Evolutionary conservation across 257 asterid genomes (phyloP), one percentile per base, ranked within the genome.

Genomic region (Jasminum sambac): DNA sequence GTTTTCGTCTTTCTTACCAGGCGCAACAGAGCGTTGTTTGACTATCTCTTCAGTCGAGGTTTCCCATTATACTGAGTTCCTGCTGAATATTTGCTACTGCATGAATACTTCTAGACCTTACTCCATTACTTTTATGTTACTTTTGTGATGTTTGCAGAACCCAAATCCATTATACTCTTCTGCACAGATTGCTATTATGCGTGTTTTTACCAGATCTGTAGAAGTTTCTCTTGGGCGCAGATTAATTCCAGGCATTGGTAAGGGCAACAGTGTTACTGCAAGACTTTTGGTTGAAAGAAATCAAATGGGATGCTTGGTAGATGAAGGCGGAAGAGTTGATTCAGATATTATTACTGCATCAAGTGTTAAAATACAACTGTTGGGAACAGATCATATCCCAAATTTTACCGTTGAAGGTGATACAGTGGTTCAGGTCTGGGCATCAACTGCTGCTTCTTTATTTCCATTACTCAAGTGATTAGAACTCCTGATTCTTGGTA

Each of bases 21-120:
- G 89, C 59, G 75, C 81, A 25, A 80, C 74, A 69, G 89, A 87
- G 73, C 89, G 92, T 59, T 74, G 84, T 70, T 89, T 78, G 64
- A 80, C 75, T 42, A 80, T 87, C 65, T 82, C 82, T 79, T 78
- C 89, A 1, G 43, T 80, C 63, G 92, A 84, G 86, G 92, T 87
- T 69, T 71, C 19, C 63, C 44, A 21, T 66, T 71, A 37, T 57
- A 55, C 64, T 78, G 69, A 43, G 72, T 66, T 40, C 69, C 36
- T 71, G 64, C 66, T 40, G 63, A 30, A 57, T 63, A 67, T 58
- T 44, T 57, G 73, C 71, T 65, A 55, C 48, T 52, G 26, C 48
- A 60, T 72, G 52, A 42, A 63, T 42, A 13, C 46, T 60, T 23
- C 25, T 72, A 21, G 64, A 62, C 37, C 48, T 19, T 58, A 71